Base-by-base conservation (phyloP, 2,329 filamentous ascomycete genomes). In the Alternaria tenuissima region DNA sequence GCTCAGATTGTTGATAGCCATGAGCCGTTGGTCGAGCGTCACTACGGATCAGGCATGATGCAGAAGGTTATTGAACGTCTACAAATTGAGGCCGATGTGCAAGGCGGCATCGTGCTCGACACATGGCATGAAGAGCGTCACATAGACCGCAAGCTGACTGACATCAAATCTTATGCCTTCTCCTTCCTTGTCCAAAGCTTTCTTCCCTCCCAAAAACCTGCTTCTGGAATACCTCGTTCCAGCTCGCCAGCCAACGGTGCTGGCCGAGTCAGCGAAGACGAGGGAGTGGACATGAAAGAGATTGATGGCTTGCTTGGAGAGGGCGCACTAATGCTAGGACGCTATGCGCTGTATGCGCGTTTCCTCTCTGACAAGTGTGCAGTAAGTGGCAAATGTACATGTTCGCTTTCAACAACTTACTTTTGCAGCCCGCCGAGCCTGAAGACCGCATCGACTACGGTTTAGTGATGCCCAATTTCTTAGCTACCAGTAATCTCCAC, bases 111-210 rank as follows among this genome's bases (percentile, higher is more conserved):
- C 68, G 89, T 99, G 59, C 83, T 99, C 53, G 95, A 99, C 76
- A 95, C 94, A 0, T 99, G 95, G 93, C 90, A 89, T 56, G 95
- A 99, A 66, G 94, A 98, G 74, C 87, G 93, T 60, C 87, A 84
- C 61, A 88, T 99, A 48, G 91, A 94, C 74, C 88, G 94, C 70
- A 92, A 91, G 74, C 83, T 99, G 62, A 98, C 92, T 3, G 95
- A 99, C 73, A 92, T 97, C 78, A 98, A 96, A 81, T 97, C 94
- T 56, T 99, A 99, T 75, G 94, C 95, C 0, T 99, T 97, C 78
- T 97, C 94, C 0, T 99, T 99, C 75, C 82, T 99, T 44, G 94
- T 98, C 0, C 94, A 97, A 79, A 97, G 94, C 80, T 97, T 97
- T 76, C 78, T 97, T 47, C 88, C 92, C 0, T 83, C 86, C 30